These are phyloP conservation scores for Artemisia annua DNA, from an alignment of 129 eudicot genomes.

Conservation along the genomic window DNA sequence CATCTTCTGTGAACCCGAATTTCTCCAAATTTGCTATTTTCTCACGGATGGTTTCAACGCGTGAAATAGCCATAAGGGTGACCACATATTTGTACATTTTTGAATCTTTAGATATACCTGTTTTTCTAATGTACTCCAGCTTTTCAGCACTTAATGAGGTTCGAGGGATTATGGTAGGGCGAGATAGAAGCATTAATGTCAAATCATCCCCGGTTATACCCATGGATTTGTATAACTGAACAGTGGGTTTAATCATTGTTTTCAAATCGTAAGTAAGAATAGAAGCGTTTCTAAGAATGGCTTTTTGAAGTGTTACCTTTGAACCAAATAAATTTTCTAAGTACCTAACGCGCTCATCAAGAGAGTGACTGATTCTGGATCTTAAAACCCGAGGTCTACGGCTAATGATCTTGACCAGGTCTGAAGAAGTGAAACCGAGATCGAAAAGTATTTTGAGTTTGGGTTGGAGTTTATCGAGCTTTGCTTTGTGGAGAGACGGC, in stretches of 20 bases:
- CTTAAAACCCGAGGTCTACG: conserved; percentile 70
- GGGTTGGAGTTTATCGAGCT: conserved; percentile 44
- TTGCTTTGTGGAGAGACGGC: conserved; percentile 51
- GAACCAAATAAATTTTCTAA: conserved; percentile 59
- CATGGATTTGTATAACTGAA: conserved; percentile 47
- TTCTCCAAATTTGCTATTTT: conserved; percentile 67
- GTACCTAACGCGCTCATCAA: conserved; percentile 57
- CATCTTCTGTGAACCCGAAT: conserved; percentile 67
- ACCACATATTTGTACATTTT: conserved; percentile 77
- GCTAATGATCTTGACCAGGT: conserved; percentile 50
- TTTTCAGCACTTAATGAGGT: conserved; percentile 53
- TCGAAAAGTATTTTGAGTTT: conserved; percentile 53
- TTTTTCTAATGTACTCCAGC: conserved; percentile 52
- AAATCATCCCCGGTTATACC: conserved; percentile 55
- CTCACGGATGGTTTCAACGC: conserved; percentile 61
- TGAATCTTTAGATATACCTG: conserved; percentile 47
- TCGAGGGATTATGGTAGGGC: conserved; percentile 67
- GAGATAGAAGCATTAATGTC: conserved; percentile 48
- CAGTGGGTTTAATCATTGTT: conserved; percentile 42
- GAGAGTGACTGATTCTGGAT: conserved; percentile 25
- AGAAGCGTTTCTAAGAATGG: conserved; percentile 69
- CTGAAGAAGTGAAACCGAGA: conserved; percentile 51
- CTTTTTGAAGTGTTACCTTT: conserved; percentile 47
- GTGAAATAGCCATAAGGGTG: conserved; percentile 60
- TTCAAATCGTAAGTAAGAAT: conserved; percentile 59